Percentiles rank a stretch among this genome's conserved stretches.
phyloP scores from a whole-genome alignment of 1,139 yeast genomes.

The Eremothecium coryli region DNA sequence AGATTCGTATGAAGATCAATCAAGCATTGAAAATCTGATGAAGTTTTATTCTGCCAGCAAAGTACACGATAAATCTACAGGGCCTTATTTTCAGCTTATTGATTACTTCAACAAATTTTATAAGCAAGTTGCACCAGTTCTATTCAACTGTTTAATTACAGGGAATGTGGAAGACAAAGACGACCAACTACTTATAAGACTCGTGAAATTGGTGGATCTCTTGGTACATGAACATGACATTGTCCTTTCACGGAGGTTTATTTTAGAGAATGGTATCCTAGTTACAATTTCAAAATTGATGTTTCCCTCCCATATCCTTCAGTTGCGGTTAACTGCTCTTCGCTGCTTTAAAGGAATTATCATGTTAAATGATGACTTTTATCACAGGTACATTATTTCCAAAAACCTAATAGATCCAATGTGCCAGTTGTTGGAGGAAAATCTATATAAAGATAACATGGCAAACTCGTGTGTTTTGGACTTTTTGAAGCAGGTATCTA shows the following conservation, averaged over 20 bases:
- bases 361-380: constrained; percentile 50
- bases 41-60: constrained; percentile 8
- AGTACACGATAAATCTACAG: constrained; percentile 10
- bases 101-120: constrained; percentile 57
- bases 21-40: constrained; percentile 9
- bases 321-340: constrained; percentile 55
- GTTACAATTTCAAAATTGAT: constrained; percentile 44
- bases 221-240: constrained; percentile 58
- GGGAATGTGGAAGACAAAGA: constrained; percentile 23
- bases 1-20: constrained; percentile 12
- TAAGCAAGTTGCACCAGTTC: constrained; percentile 46
- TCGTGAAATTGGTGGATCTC: constrained; percentile 61
- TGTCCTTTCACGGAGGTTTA: constrained; percentile 47
- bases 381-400: constrained; percentile 48
- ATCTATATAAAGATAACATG: constrained; percentile 48
- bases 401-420: constrained; percentile 45
- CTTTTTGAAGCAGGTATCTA: constrained; percentile 47
- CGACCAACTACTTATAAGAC: constrained; percentile 45
- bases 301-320: constrained; percentile 34
- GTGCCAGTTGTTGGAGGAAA: constrained; percentile 43
- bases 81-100: constrained; percentile 33
- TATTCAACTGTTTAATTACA: constrained; percentile 45
- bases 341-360: constrained; percentile 55
- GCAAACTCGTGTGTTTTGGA: constrained; percentile 72
- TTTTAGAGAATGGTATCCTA: constrained; percentile 47